These are phyloP conservation scores for Sordariomycetes sp. DNA, from an alignment of 2,329 filamentous ascomycete species.

Conservation along the genomic window DNA sequence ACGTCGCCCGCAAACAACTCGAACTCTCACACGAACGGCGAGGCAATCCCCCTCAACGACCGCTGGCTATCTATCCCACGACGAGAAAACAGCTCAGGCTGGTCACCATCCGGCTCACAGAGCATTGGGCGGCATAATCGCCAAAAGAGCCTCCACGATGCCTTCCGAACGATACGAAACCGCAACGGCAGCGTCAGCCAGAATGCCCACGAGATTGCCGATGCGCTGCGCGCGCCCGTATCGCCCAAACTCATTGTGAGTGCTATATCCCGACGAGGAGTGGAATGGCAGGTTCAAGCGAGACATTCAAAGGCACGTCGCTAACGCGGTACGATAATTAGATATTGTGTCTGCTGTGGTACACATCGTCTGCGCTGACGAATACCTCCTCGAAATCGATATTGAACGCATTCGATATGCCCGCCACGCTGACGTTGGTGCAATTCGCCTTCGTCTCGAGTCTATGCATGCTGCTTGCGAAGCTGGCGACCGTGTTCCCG, in stretches of 20 bases:
- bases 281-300: neutral
- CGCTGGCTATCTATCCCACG: slow-evolving; percentile 9
- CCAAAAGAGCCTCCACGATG: slow-evolving; percentile 83
- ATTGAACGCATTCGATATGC: slow-evolving; percentile 81
- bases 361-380: slow-evolving; percentile 87
- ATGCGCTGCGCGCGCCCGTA: slow-evolving; percentile 81
- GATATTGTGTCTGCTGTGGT: slow-evolving; percentile 85
- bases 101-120: neutral
- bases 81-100: slow-evolving; percentile 2
- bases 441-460: slow-evolving; percentile 91
- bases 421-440: slow-evolving; percentile 81
- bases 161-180: slow-evolving; percentile 73
- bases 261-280: no score
- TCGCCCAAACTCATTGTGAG: slow-evolving; percentile 79
- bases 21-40: slow-evolving; percentile 13
- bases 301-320: slow-evolving; percentile 4
- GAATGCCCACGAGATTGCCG: slow-evolving; percentile 88
- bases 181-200: slow-evolving; percentile 81
- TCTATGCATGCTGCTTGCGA: slow-evolving; percentile 75
- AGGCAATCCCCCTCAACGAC: slow-evolving; percentile 11
- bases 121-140: slow-evolving; percentile 43
- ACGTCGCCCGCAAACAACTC: neutral
- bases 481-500: slow-evolving; percentile 65
- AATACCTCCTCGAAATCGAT: slow-evolving; percentile 98
- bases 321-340: slow-evolving; percentile 27